Base-by-base conservation (phyloP, 495 filamentous ascomycete species). In the Mycothermus thermophilus region DNA sequence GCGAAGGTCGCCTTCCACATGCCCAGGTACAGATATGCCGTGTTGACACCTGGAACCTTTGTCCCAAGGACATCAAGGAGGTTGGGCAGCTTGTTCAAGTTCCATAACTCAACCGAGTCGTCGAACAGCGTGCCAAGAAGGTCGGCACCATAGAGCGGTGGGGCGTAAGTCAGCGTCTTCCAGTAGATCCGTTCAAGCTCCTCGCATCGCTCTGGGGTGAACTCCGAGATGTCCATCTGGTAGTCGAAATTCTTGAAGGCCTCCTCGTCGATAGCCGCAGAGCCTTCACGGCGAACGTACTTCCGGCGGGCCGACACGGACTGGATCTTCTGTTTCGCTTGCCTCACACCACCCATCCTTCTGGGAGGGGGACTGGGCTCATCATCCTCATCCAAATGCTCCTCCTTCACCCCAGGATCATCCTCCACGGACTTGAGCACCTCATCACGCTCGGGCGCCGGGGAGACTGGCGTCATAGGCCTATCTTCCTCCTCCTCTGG, bases 1-100 rank as follows among this genome's bases (percentile, higher is more conserved):
- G 90, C 88, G 52, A 97, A 97, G 2, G 90, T 95, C 13, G 90
- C 90, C 51, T 95, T 97, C 90, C 90, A 97, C 92, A 96, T 96
- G 13, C 90, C 90, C 27, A 96, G 65, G 43, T 97, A 97, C 8
- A 97, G 69, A 55, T 97, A 97, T n/a, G 90, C 88, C 3, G 92
- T 96, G 50, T 97, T 97, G 41, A 97, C 90, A 39, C 90, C 90
- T 9, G 90, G 90, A 0, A 97, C 81, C 42, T 93, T 93, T 24
- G 85, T 85, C 13, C 90, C 92, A 2, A 97, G 63, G 4, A 96
- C 83, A 57, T 97, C 92, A 5, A 97, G 74, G 27, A 97, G 61
- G 49, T 95, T 96, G 18, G 82, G 79, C 14, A 97, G 70, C 51
- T 92, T 88, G 37, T 88, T 86, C 8, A 97, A 77, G 50, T 97